These are phyloP conservation scores for Cladophialophora carrionii DNA, from an alignment of 2,329 filamentous ascomycete genomes.

Conservation along the genomic window DNA sequence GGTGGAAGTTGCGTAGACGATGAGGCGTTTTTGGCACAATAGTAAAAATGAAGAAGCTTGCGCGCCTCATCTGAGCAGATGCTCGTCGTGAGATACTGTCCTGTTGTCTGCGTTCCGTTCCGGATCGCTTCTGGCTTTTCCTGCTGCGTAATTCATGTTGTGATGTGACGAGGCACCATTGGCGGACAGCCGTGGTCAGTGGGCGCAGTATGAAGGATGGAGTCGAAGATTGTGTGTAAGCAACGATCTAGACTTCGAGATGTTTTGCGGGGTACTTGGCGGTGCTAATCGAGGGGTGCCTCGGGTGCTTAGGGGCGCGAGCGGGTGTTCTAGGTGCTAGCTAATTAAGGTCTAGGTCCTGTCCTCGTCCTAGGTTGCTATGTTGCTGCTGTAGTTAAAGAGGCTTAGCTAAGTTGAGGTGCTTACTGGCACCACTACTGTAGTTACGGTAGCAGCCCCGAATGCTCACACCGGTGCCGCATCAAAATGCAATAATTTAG, in stretches of 20 bases:
- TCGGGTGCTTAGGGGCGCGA: too few species aligned
- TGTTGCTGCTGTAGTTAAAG: too few species aligned
- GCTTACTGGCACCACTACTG: slow-evolving; percentile 39
- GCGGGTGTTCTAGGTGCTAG: too few species aligned
- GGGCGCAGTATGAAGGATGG: background rate
- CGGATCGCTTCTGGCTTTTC: background rate
- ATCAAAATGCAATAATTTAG: slow-evolving; percentile 37
- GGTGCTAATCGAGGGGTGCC: too few species aligned
- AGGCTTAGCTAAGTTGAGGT: too few species aligned
- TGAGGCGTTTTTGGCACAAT: too few species aligned
- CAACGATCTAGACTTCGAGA: too few species aligned
- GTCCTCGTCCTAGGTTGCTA: too few species aligned
- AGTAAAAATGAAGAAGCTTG: background rate
- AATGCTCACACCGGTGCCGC: slow-evolving; percentile 32
- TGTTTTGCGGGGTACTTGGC: too few species aligned
- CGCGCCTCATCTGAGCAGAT: background rate
- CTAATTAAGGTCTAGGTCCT: too few species aligned
- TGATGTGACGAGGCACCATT: background rate
- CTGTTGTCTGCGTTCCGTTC: background rate
- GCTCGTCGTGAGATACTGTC: background rate
- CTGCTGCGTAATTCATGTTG: background rate
- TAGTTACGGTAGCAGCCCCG: slow-evolving; percentile 32
- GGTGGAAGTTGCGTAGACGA: background rate
- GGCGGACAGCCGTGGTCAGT: background rate
- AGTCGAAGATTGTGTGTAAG: background rate